phyloP scores from a whole-genome alignment of 805 yeast species.

The Wickerhamiella domercqiae region DNA sequence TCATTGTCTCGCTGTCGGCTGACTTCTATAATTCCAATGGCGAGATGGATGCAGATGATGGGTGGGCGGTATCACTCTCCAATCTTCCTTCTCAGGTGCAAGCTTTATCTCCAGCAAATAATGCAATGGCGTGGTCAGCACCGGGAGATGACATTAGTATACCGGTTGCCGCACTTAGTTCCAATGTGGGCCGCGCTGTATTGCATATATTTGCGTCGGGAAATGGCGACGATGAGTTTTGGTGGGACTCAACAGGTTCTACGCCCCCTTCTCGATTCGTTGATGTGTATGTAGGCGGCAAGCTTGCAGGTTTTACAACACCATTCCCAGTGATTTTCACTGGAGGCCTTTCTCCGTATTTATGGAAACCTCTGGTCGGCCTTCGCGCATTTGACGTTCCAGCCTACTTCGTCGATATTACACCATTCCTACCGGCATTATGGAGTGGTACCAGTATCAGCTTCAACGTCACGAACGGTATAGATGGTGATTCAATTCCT shows the following conservation, averaged over 20 bases:
- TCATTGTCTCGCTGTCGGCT: slow-evolving; percentile 38
- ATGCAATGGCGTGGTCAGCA: slow-evolving; percentile 10
- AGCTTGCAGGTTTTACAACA: slow-evolving; percentile 41
- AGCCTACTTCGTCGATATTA: slow-evolving; percentile 53
- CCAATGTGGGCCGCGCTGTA: slow-evolving; percentile 27
- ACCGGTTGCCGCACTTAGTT: slow-evolving; percentile 10
- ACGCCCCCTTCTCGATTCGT: slow-evolving; percentile 32
- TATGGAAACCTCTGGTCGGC: slow-evolving; percentile 73
- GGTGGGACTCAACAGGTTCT: slow-evolving; percentile 34
- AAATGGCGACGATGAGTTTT: slow-evolving; percentile 67
- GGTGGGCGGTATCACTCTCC: slow-evolving; percentile 12
- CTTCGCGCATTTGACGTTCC: slow-evolving; percentile 59
- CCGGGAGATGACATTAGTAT: slow-evolving; percentile 12
- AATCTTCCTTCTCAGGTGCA: slow-evolving; percentile 7
- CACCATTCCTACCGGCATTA: slow-evolving; percentile 52
- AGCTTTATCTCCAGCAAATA: slow-evolving; percentile 6
- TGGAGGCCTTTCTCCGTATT: slow-evolving; percentile 65
- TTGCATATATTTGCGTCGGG: slow-evolving; percentile 55
- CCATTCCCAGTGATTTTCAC: slow-evolving; percentile 67
- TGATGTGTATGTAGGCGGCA: slow-evolving; percentile 44
- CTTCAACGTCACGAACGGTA: slow-evolving; percentile 32
- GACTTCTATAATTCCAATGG: slow-evolving; percentile 29
- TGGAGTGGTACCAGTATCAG: slow-evolving; percentile 42
- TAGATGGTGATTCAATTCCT: slow-evolving; percentile 11
- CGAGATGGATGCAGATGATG: slow-evolving; percentile 7